These are phyloP conservation scores for Cyanophora paradoxa DNA, from an alignment of 78 protist species.

Conservation along the genomic window DNA sequence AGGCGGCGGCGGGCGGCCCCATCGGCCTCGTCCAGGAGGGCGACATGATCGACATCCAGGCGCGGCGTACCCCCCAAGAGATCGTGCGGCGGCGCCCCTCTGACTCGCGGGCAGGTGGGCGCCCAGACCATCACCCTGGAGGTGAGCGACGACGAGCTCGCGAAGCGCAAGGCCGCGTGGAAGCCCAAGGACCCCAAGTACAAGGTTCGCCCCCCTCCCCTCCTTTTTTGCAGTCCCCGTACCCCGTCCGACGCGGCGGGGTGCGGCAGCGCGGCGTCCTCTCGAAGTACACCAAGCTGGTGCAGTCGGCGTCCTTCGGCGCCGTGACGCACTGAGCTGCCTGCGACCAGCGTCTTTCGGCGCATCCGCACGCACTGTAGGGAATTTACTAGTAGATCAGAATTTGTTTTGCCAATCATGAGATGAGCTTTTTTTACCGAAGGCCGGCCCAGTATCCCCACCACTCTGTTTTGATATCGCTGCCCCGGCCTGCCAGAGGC, in stretches of 20 bases:
- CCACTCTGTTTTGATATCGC: too few species aligned
- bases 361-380: too few species aligned
- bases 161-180: constrained; percentile 23
- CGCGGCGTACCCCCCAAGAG: neutral
- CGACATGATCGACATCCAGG: constrained; percentile 31
- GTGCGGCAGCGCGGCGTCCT: constrained; percentile 10
- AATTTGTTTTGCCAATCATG: too few species aligned
- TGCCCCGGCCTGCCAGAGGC: too few species aligned
- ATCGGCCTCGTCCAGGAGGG: constrained; percentile 56
- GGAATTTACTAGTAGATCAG: too few species aligned
- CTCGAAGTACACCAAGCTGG: constrained; percentile 16
- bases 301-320: constrained; percentile 9
- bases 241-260: too few species aligned
- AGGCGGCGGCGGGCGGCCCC: constrained; percentile 59
- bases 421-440: too few species aligned
- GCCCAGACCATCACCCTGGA: constrained; percentile 11
- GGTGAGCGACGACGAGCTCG: constrained; percentile 36
- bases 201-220: neutral
- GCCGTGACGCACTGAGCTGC: constrained; percentile 10
- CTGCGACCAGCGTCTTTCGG: too few species aligned
- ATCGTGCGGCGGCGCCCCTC: neutral
- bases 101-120: neutral
- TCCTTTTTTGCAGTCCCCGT: neutral
- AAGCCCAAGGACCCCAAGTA: constrained; percentile 27
- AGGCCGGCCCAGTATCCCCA: too few species aligned